Conservation (phyloP, 345 rosid species). For the Camelina neglecta region DNA sequence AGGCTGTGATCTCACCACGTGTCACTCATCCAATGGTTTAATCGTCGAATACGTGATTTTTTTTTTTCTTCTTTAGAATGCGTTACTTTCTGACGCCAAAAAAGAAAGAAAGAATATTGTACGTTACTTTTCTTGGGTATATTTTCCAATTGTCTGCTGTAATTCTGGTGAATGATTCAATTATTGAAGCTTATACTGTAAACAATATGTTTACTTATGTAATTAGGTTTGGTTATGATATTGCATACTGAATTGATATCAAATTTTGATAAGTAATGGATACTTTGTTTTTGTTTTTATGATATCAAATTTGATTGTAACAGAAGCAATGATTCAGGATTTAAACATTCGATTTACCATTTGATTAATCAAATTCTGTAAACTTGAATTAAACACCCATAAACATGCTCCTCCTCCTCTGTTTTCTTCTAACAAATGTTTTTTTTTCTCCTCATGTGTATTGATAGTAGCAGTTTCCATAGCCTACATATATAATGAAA, state of each 20-base stretch:
- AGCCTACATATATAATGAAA: slow-evolving; percentile 49
- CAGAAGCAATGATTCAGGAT: neutral
- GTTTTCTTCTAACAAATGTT: slow-evolving; percentile 11
- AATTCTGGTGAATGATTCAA: too few relatives aligned
- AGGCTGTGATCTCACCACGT: slow-evolving; percentile 18
- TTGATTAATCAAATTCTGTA: neutral
- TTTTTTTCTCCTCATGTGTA: slow-evolving; percentile 29
- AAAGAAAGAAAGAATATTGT: neutral
- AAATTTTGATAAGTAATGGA: neutral
- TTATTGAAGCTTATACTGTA: too few relatives aligned
- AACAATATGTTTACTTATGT: too few relatives aligned
- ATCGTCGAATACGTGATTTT: neutral
- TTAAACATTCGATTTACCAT: slow-evolving; percentile 8
- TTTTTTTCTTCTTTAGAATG: neutral
- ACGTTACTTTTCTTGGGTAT: neutral
- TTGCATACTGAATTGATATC: neutral
- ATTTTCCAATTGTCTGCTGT: too few relatives aligned
- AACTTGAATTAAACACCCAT: slow-evolving; percentile 2
- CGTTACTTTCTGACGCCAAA: slow-evolving; percentile 11
- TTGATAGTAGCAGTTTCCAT: slow-evolving; percentile 54
- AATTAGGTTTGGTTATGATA: neutral
- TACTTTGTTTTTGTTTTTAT: neutral
- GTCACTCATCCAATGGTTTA: neutral
- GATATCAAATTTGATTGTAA: neutral
- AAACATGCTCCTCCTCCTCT: neutral